A percentile compares a stretch with the other conserved stretches of the same genome.
These are phyloP conservation scores for Sanghuangporus baumii DNA, from an alignment of 1,284 basidiomycete species.

Conservation along the genomic window DNA sequence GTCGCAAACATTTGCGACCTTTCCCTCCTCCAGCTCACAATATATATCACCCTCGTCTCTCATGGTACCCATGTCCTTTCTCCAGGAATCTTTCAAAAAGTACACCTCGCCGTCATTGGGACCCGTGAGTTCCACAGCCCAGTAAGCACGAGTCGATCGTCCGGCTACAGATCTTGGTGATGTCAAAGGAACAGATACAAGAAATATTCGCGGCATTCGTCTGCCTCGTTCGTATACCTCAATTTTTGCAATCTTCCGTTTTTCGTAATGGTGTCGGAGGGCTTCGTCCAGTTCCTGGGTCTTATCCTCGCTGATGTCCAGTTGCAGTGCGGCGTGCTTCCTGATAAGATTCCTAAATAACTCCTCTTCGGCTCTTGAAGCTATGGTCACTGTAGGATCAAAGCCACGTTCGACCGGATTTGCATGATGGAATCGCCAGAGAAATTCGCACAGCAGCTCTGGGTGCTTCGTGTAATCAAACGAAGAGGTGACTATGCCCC, in stretches of 20 bases:
- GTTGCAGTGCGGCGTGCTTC: not conserved
- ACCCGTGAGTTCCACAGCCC: not conserved
- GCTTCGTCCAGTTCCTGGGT: not conserved
- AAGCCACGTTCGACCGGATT: not conserved
- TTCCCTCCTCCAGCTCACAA: not conserved
- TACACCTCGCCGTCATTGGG: conserved; percentile 1
- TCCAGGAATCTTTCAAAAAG: conserved; percentile 25
- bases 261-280: not conserved
- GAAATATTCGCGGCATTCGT: not conserved
- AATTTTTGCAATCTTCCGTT: not conserved
- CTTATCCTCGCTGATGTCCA: not conserved
- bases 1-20: not conserved
- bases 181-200: not conserved
- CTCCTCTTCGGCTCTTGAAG: not conserved
- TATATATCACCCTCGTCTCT: conserved; percentile 20
- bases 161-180: not conserved
- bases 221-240: not conserved
- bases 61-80: conserved; percentile 4
- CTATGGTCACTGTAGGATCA: not conserved
- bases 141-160: not conserved
- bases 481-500: not conserved
- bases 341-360: not conserved
- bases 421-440: not conserved
- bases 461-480: not conserved
- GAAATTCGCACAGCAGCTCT: not conserved